These are phyloP conservation scores for Neoascochyta sp. DNA, from an alignment of 2,329 filamentous ascomycete genomes.

Conservation along the genomic window DNA sequence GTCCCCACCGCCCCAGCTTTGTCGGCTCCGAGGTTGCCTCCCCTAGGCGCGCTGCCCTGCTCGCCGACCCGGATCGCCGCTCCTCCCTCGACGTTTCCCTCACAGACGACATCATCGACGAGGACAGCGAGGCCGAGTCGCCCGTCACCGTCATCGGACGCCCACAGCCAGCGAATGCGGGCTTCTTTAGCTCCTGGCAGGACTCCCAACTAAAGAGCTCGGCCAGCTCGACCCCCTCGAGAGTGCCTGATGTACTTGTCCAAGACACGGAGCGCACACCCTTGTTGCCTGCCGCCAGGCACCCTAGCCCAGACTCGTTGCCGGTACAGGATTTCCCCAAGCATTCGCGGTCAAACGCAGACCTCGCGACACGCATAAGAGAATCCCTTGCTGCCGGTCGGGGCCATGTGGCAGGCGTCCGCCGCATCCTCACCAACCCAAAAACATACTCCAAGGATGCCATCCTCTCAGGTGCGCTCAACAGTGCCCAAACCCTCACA, in stretches of 20 bases:
- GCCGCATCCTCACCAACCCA: slow-evolving; percentile 52
- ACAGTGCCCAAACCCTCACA: slow-evolving; percentile 70
- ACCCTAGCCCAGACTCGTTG: slow-evolving; percentile 21
- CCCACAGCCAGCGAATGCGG: slow-evolving; percentile 10
- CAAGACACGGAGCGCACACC: slow-evolving; percentile 37
- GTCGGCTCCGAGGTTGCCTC: slow-evolving; percentile 22
- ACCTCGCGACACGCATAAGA: slow-evolving; percentile 16
- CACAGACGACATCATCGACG: slow-evolving; percentile 54
- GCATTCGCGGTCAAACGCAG: slow-evolving; percentile 20
- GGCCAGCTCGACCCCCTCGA: slow-evolving; percentile 1
- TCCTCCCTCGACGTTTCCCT: slow-evolving; percentile 30
- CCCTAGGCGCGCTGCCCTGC: slow-evolving; percentile 11
- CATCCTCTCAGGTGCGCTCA: slow-evolving; percentile 61
- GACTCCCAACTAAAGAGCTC: slow-evolving; percentile 2
- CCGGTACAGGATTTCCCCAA: slow-evolving; percentile 12
- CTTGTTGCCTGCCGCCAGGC: slow-evolving; percentile 36
- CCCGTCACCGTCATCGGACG: slow-evolving; percentile 39
- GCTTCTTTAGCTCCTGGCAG: slow-evolving; percentile 24
- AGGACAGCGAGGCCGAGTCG: slow-evolving; percentile 58
- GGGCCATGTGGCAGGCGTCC: slow-evolving; percentile 17
- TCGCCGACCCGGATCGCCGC: slow-evolving; percentile 22
- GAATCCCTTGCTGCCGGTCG: slow-evolving; percentile 15
- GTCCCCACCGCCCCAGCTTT: slow-evolving; percentile 22
- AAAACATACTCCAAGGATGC: slow-evolving; percentile 67
- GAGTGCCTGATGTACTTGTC: slow-evolving; percentile 22